phyloP scores from a whole-genome alignment of 2,329 filamentous ascomycete genomes.

The Trichoderma citrinoviride region DNA sequence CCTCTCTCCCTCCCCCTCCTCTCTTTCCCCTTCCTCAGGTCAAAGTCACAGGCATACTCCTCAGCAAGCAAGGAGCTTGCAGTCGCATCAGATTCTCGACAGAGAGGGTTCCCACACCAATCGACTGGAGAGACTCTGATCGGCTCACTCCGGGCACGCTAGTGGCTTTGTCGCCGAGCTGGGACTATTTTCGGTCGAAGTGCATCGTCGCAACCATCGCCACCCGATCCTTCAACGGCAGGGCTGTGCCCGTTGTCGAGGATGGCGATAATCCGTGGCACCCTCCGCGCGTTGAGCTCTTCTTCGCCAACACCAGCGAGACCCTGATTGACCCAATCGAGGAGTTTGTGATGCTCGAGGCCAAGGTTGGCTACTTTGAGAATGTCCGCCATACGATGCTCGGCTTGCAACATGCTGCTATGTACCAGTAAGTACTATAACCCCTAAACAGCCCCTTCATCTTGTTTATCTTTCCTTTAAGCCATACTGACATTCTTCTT shows the following conservation, averaged over 20 bases:
- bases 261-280: conserved; percentile 26
- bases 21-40: conserved; percentile 47
- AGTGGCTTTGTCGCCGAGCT: conserved; percentile 50
- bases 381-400: conserved; percentile 68
- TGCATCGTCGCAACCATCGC: conserved; percentile 73
- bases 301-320: conserved; percentile 61
- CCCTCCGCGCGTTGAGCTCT: conserved; percentile 72
- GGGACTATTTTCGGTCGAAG: conserved; percentile 61
- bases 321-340: conserved; percentile 64
- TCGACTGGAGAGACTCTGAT: conserved; percentile 60
- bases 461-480: not conserved
- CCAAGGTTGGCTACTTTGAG: conserved; percentile 72
- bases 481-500: not conserved
- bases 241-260: conserved; percentile 53
- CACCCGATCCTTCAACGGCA: conserved; percentile 59
- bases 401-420: conserved; percentile 62
- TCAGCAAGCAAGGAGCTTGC: conserved; percentile 61
- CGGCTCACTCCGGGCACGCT: conserved; percentile 53
- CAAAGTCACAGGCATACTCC: conserved; percentile 61
- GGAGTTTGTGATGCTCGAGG: conserved; percentile 77
- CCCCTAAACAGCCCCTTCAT: conserved; percentile 25
- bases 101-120: conserved; percentile 54
- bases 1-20: no score
- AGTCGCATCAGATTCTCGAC: conserved; percentile 70
- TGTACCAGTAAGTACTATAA: conserved; percentile 47